Conservation (phyloP, 2,329 filamentous ascomycete species). For the Pseudogymnoascus destructans region DNA sequence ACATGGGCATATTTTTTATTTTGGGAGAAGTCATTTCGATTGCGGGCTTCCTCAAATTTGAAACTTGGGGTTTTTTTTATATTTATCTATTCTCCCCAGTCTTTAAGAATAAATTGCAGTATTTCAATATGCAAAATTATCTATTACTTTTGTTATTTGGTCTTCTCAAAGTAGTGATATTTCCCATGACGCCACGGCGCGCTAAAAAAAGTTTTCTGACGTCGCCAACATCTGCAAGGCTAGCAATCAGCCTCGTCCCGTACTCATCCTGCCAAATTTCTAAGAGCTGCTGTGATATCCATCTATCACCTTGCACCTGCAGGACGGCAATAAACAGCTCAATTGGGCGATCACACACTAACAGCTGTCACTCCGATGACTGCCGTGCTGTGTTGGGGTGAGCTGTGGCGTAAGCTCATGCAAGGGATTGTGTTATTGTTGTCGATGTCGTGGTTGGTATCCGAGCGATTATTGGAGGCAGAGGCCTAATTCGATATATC, state of each 20-base stretch:
- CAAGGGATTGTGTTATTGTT: background rate
- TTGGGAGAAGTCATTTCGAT: background rate
- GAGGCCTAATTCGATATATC: background rate
- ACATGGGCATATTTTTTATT: background rate
- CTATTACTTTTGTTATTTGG: background rate
- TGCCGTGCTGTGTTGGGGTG: background rate
- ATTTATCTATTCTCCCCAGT: background rate
- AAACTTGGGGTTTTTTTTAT: background rate
- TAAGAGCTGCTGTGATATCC: background rate
- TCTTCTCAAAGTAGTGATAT: background rate
- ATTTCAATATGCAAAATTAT: background rate
- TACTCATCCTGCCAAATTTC: background rate
- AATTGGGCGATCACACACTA: background rate
- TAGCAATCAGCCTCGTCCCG: background rate
- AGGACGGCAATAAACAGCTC: background rate
- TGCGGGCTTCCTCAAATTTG: background rate
- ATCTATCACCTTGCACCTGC: background rate
- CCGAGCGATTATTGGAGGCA: background rate
- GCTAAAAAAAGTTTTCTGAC: conserved; percentile 8
- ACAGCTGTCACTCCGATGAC: background rate
- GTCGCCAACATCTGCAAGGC: background rate
- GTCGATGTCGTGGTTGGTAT: background rate
- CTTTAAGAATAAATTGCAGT: no score
- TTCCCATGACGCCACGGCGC: background rate
- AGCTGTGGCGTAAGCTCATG: background rate